Base-by-base conservation (phyloP, 495 filamentous ascomycete genomes). In the Ramalina peruviana region DNA sequence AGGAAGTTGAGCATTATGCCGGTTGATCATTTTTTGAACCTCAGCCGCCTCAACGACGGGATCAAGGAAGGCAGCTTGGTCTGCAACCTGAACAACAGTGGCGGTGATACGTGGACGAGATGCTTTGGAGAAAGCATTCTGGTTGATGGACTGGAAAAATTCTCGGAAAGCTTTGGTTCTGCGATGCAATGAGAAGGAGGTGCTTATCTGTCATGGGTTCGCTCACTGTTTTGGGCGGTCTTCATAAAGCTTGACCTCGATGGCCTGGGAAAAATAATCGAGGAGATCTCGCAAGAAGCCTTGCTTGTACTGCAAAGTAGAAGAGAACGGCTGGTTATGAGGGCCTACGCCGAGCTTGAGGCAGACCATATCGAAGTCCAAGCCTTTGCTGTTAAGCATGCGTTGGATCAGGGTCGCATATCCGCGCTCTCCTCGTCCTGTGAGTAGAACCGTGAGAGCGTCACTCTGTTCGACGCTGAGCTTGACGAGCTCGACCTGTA, bases 271-370 rank as follows among this genome's bases (percentile, higher is more conserved):
- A 67, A 97, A 99, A 10, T 88, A 96, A 62, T 83, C 73, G 60
- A 97, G 68, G 23, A 97, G 61, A 42, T 86, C 79, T 54, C 75
- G 70, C 12, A 99, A 71, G 52, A 97, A 85, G 7, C 72, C 68
- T 53, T 93, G 82, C 67, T 99, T 99, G 69, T 92, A 97, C 5
- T 70, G 59, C 74, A 94, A 86, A 1, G 92, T 97, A 53, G 68
- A 84, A 13, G 67, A 48, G 58, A 95, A 88, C 19, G 71, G 75
- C 64, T 94, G 78, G 46, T 78, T 79, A 51, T 77, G 78, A 4
- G 89, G 92, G 4, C 88, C 83, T 47, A 81, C 80, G 46, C 78
- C 73, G 2, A 92, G 93, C 65, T 96, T 97, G 45, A 99, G 70
- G 37, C 80, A 80, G n/a, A 94, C 69, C 58, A 97, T 73, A 60